Evolutionary conservation across 2,329 filamentous ascomycete genomes (phyloP).

Genomic region (Botrytis fragariae): DNA sequence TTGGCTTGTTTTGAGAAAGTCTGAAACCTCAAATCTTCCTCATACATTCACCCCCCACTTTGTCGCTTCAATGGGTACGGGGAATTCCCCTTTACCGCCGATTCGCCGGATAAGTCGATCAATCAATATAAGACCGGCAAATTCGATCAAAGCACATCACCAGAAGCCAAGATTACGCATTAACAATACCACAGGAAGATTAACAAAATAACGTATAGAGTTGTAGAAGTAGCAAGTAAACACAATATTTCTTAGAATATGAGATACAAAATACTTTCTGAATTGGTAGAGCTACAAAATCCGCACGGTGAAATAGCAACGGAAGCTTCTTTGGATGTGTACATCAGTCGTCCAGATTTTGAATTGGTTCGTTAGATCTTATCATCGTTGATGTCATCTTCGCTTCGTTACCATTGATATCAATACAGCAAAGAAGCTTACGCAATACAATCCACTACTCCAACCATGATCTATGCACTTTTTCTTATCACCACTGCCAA

Average conservation of each 20-base stretch:
- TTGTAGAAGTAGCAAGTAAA: background rate
- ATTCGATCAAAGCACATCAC: background rate
- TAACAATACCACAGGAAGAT: background rate
- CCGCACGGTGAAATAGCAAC: background rate
- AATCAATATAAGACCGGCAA: background rate
- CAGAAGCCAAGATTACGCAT: background rate
- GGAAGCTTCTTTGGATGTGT: background rate
- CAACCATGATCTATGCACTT: background rate
- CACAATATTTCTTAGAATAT: background rate
- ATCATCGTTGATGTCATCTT: background rate
- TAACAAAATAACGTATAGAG: background rate
- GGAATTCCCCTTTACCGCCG: background rate
- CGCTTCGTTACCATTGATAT: background rate
- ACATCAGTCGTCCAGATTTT: background rate
- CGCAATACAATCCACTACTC: background rate
- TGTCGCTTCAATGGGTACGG: background rate
- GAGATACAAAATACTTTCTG: background rate
- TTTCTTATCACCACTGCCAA: background rate
- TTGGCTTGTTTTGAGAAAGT: background rate
- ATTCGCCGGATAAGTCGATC: background rate
- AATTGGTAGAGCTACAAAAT: background rate
- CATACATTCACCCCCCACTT: background rate
- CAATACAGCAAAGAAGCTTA: background rate
- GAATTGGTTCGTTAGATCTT: background rate
- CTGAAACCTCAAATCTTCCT: background rate